phyloP scores from a whole-genome alignment of 441 rosid genomes.

The Viola pubescens region DNA sequence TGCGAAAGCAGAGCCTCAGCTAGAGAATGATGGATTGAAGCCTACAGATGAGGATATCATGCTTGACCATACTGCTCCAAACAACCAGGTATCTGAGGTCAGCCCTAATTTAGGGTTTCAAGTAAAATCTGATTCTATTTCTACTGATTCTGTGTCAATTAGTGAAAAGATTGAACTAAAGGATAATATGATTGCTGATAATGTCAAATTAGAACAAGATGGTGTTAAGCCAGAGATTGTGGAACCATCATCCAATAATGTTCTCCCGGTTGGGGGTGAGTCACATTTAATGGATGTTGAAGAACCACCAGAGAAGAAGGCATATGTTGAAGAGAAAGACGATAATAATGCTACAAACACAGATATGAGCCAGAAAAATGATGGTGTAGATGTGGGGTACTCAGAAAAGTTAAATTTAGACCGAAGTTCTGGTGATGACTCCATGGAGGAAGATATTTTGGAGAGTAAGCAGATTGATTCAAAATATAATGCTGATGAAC shows the following conservation, averaged over 20 bases:
- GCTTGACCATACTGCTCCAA: conserved; percentile 50
- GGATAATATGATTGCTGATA: conserved; percentile 93
- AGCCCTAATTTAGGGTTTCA: conserved; percentile 88
- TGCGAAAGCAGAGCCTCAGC: conserved; percentile 23
- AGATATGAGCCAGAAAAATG: conserved; percentile 61
- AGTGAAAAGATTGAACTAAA: conserved; percentile 91
- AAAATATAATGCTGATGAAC: conserved; percentile 44
- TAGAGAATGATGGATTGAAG: conserved; percentile 38
- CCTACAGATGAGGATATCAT: conserved; percentile 35
- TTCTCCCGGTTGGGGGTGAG: conserved; percentile 56
- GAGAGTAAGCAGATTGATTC: conserved; percentile 75
- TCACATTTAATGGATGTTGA: conserved; percentile 91
- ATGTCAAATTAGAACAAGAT: conserved; percentile 95
- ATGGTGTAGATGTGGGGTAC: conserved; percentile 56
- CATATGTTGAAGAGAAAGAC: conserved; percentile 70
- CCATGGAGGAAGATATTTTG: conserved; percentile 85
- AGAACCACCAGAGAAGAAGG: conserved; percentile 60
- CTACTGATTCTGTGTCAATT: conserved; percentile 97
- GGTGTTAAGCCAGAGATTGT: conserved; percentile 77
- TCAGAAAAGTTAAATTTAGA: conserved; percentile 93
- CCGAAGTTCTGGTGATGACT: conserved; percentile 95
- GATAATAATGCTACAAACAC: conserved; percentile 52
- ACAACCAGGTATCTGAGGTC: conserved; percentile 99
- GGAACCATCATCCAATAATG: conserved; percentile 61
- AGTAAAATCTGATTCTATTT: conserved; percentile 98